Base-by-base conservation (phyloP, 2,329 filamentous ascomycete species). In the Penicillium sp. region DNA sequence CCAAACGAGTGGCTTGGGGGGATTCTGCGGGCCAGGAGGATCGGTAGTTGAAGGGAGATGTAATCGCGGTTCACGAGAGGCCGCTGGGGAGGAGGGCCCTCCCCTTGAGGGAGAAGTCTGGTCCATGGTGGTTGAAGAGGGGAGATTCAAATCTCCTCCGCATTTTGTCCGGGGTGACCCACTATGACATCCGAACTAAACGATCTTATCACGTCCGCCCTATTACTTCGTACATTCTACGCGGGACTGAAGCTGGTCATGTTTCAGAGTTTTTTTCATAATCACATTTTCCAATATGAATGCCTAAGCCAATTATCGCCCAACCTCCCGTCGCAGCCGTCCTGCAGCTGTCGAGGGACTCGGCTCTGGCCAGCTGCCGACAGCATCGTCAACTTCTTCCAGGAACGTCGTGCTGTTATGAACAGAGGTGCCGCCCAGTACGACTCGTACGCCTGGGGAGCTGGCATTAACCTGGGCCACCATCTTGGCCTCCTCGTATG, bases 401-500 rank as follows among this genome's bases (percentile, higher is more conserved):
- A 97, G 73, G 70, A 97, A 99, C 0, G 86, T 89, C 10, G 82
- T 81, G 58, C 90, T 91, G 66, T 96, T 99, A 65, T 96, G 89
- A 60, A 99, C 81, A 6, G 83, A 85, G 0, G 94, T 97, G 3
- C 91, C 92, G 9, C 91, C 92, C 6, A 99, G 76, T 10, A 97
- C 91, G 4, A 99, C 86, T 50, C 94, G 83, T 9, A 97, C 82
- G 0, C 94, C 94, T 0, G 92, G 92, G 10, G 89, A 89, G 52
- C 87, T 90, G 16, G 91, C 91, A 74, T 99, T 99, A 53, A 99
- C 86, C 61, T 92, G 86, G n/a, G 94, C 90, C 36, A 97, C 85
- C 81, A 90, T 91, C 76, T 96, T 96, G 6, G 94, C 92, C 72
- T 99, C 94, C 71, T 99, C 94, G 66, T 96, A 99, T 0, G 94